Base-by-base conservation (phyloP, 1,284 basidiomycete species). In the Ustilago nuda region DNA sequence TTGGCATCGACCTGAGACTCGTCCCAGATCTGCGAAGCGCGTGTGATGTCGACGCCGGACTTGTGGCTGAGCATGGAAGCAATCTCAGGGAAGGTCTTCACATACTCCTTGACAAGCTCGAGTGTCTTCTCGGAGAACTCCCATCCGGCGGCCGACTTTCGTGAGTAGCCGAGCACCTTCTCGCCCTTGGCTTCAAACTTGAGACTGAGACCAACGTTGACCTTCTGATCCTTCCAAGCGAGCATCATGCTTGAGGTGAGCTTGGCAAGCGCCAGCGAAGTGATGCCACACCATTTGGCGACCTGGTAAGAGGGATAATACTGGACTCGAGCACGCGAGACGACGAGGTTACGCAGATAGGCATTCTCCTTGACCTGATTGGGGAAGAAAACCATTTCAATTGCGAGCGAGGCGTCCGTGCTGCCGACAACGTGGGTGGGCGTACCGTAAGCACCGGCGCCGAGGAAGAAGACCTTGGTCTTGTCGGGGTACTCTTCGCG, bases 181-280 rank as follows among this genome's bases (percentile, higher is more conserved):
- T 95, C 87, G n/a, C 92, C 90, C 87, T 97, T 98, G 27, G 91
- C 93, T 85, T 99, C 97, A 73, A 98, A 99, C 86, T 99, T 99
- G 80, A 99, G 90, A 83, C 93, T 93, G 27, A 99, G 89, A 4
- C 97, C 97, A 36, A 99, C 88, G 85, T 99, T 98, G 66, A 89
- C 89, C 88, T 97, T 98, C 79, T 89, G 88, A 27, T 79, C 71
- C n/a, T 72, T 61, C n/a, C 90, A 90, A 78, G 93, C 92, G 52
- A 98, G 92, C 91, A 98, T 91, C 83, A 98, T 91, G 80, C 93
- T 95, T 30, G 95, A 95, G 0, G 94, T 95, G 77, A 99, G 92
- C 86, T 92, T 93, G 30, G 94, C 92, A 13, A 94, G 90, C 2
- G 80, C 82, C 9, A 85, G 64, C 27, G 72, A 72, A 17, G 78